Percentiles rank a stretch among this genome's conserved stretches.
These are phyloP conservation scores for Paradendryphiella salina DNA, from an alignment of 2,329 filamentous ascomycete species.

Conservation along the genomic window DNA sequence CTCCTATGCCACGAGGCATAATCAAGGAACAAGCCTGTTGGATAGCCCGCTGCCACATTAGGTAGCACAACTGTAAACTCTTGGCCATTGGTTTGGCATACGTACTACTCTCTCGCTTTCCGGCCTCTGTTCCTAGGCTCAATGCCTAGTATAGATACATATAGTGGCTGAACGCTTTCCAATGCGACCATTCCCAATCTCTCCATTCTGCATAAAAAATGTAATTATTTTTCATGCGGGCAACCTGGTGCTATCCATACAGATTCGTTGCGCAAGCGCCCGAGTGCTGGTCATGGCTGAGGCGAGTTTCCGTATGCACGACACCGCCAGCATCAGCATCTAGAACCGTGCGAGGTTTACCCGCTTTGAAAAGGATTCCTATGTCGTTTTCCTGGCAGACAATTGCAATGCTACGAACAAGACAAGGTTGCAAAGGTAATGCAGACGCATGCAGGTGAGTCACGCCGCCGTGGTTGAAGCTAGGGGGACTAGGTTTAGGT, in stretches of 20 bases:
- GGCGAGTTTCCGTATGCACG: not conserved
- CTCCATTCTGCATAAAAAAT: too few relatives aligned
- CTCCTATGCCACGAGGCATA: too few relatives aligned
- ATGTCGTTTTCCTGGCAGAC: not conserved
- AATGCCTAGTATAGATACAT: slow-evolving; percentile 3
- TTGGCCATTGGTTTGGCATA: too few relatives aligned
- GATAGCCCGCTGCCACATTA: too few relatives aligned
- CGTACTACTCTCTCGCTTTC: too few relatives aligned
- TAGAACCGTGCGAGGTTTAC: not conserved
- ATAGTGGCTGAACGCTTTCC: slow-evolving; percentile 4
- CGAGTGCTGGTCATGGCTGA: slow-evolving; percentile 5
- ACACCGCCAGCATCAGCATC: not conserved
- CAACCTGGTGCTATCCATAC: slow-evolving; percentile 2
- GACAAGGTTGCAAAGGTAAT: not conserved
- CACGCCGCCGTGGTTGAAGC: slow-evolving; percentile 1
- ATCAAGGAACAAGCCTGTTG: too few relatives aligned
- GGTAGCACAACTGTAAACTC: too few relatives aligned
- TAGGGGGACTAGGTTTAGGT: not conserved
- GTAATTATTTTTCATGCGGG: not conserved
- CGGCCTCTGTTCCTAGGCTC: too few relatives aligned
- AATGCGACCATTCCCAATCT: too few relatives aligned
- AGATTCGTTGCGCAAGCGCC: not conserved
- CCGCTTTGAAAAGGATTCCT: not conserved
- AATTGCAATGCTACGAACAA: not conserved
- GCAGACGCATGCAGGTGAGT: slow-evolving; percentile 1